Percentiles rank a stretch among this genome's conserved stretches.
Conservation (phyloP, 1,284 basidiomycete species). For the Irpex rosettiformis region DNA sequence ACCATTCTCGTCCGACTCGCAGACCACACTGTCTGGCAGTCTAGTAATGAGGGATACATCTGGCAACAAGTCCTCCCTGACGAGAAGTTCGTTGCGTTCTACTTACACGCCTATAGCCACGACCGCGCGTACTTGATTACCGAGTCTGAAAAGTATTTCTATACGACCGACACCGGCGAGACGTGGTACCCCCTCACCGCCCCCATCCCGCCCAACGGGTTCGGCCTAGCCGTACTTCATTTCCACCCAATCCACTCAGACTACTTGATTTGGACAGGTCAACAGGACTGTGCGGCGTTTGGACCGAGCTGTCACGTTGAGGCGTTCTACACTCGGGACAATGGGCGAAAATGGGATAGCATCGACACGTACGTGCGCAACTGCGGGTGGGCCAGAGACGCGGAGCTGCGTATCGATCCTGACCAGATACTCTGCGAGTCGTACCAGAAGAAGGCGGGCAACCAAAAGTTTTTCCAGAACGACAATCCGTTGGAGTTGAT, state of each 20-base stretch:
- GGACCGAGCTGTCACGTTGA: conserved; percentile 62
- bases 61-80: conserved; percentile 71
- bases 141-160: conserved; percentile 58
- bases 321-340: conserved; percentile 71
- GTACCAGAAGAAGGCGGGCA: conserved; percentile 80
- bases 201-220: conserved; percentile 75
- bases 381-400: conserved; percentile 90
- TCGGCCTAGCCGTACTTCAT: conserved; percentile 74
- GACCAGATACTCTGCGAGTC: conserved; percentile 92
- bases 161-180: conserved; percentile 81
- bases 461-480: conserved; percentile 57
- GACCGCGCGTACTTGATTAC: conserved; percentile 93
- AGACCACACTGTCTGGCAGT: conserved; percentile 88
- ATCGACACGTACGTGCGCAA: conserved; percentile 88
- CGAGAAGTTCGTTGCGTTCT: conserved; percentile 77
- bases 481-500: conserved; percentile 80
- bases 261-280: conserved; percentile 88
- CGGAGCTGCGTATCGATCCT: conserved; percentile 75
- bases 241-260: conserved; percentile 87
- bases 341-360: conserved; percentile 76
- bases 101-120: conserved; percentile 76
- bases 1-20: conserved; percentile 82
- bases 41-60: conserved; percentile 89
- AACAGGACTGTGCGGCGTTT: conserved; percentile 55
- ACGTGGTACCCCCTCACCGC: conserved; percentile 65